Evolutionary conservation across 257 asterid genomes (phyloP), one percentile per base, ranked within the genome.

Genomic region (Solanum sejunctum): DNA sequence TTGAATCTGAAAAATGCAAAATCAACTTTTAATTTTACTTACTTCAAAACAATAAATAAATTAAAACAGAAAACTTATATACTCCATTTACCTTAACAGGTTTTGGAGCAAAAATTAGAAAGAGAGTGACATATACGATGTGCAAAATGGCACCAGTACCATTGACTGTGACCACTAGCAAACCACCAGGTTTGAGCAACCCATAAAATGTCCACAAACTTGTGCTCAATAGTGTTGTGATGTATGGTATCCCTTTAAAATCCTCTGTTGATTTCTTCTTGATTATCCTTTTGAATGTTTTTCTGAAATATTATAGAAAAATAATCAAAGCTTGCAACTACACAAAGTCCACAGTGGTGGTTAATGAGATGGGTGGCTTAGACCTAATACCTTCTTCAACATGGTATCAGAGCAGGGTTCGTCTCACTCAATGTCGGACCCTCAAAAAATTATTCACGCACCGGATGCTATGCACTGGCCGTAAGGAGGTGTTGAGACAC

Each of bases 131-230:
- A 72, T 91, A 95, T 81, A 87, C 5, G 15, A 92, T 54, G 85
- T 95, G 98, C 21, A 92, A 18, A 16, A 89, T 85, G n/a, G 88
- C 93, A 5, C 98, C 98, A 43, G 88, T 87, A 1, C 91, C 92
- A 57, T 93, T 94, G 60, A 93, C 95, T 0, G 97, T 94, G 71
- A 89, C 86, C 8, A 94, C 80, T 1, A 93, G 89, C 85, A 93
- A 72, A 32, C 92, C 97, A 3, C 85, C 95, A 1, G 95, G 88
- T 89, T 93, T 91, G 3, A 92, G 83, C 0, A 92, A 23, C 12
- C 98, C 98, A 63, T 94, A 94, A 43, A 91, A 89, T 5, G 93
- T 80, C 96, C 96, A 91, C 21, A 91, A 85, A 78, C 94, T 88
- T 12, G 93, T 90, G 88, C 93, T 88, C 78, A 93, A 61, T 60